Conservation (phyloP, 768 basidiomycete species). For the Cystobasidium onofrii region DNA sequence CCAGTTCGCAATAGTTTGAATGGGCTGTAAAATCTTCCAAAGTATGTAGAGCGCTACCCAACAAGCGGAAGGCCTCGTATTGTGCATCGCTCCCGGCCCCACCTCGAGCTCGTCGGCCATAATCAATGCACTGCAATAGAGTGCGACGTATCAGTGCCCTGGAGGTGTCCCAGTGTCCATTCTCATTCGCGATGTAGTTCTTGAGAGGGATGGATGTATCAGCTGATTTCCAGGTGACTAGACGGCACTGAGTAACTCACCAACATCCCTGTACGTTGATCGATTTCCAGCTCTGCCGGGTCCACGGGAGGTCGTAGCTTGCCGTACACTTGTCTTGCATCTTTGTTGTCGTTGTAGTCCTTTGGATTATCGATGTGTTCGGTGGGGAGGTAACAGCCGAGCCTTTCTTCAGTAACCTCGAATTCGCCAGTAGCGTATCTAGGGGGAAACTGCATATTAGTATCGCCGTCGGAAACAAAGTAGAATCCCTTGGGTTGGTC, state of each 20-base stretch:
- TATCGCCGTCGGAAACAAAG: too few relatives aligned
- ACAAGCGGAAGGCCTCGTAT: slow-evolving; percentile 57
- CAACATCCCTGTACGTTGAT: slow-evolving; percentile 82
- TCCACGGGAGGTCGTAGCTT: slow-evolving; percentile 73
- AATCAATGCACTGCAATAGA: slow-evolving; percentile 67
- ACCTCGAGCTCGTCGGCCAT: slow-evolving; percentile 58
- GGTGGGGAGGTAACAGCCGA: slow-evolving; percentile 48
- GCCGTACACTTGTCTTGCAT: slow-evolving; percentile 68
- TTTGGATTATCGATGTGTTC: slow-evolving; percentile 50
- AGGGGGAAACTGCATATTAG: not conserved
- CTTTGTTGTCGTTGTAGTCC: slow-evolving; percentile 45
- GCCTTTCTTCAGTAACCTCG: slow-evolving; percentile 48
- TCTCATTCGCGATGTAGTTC: slow-evolving; percentile 74
- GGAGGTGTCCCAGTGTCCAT: slow-evolving; percentile 82
- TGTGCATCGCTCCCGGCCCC: slow-evolving; percentile 51
- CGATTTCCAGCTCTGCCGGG: slow-evolving; percentile 73
- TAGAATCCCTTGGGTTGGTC: too few relatives aligned
- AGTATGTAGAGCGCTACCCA: slow-evolving; percentile 53
- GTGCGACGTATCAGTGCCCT: slow-evolving; percentile 66
- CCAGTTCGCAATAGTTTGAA: slow-evolving; percentile 66
- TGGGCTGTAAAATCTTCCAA: slow-evolving; percentile 79
- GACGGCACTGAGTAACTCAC: slow-evolving; percentile 44
- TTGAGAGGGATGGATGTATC: slow-evolving; percentile 38
- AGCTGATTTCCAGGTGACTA: not conserved
- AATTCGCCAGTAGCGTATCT: slow-evolving; percentile 54